A percentile compares a stretch with the other conserved stretches of the same genome.
These are phyloP conservation scores for Eucalyptus polyanthemos DNA, from an alignment of 345 rosid genomes.

Conservation along the genomic window DNA sequence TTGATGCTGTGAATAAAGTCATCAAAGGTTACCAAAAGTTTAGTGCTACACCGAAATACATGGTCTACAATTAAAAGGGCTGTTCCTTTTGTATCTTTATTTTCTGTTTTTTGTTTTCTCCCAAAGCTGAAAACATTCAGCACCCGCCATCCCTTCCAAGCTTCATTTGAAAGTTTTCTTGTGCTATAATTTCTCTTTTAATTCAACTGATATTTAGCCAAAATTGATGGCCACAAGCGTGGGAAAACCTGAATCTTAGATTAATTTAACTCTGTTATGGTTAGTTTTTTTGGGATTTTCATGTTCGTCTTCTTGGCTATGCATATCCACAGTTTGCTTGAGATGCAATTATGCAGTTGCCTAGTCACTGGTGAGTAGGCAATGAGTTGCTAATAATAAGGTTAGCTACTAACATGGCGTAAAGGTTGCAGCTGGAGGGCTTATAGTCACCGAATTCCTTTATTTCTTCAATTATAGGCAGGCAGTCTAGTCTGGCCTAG, in stretches of 20 bases:
- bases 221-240: not conserved
- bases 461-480: not conserved
- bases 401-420: not conserved
- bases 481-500: not conserved
- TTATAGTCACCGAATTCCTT: not conserved
- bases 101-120: not conserved
- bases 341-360: not conserved
- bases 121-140: not conserved
- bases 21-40: slow-evolving; percentile 95
- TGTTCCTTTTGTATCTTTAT: not conserved
- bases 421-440: not conserved
- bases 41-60: slow-evolving; percentile 90
- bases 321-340: not conserved
- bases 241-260: not conserved
- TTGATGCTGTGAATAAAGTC: slow-evolving; percentile 96
- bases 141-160: not conserved
- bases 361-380: not conserved
- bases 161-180: not conserved
- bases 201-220: not conserved
- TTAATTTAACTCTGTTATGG: not conserved
- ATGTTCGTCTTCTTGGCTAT: not conserved
- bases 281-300: not conserved
- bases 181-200: not conserved
- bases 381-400: not conserved
- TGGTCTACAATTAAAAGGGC: slow-evolving; percentile 64